Base-by-base conservation (phyloP, 2,329 filamentous ascomycete species). In the Colletotrichum orbiculare region DNA sequence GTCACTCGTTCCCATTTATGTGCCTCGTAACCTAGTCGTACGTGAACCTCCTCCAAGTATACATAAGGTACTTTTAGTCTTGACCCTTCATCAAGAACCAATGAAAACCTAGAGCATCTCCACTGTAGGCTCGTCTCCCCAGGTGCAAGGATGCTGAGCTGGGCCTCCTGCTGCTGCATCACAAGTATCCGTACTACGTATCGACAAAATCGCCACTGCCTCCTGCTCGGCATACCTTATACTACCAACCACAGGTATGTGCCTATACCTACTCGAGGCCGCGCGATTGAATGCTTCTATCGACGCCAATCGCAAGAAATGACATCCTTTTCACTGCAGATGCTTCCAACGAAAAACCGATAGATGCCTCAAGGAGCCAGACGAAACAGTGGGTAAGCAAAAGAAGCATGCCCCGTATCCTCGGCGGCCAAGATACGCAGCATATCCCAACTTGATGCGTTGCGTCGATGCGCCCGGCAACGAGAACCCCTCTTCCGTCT, bases 391-490 rank as follows among this genome's bases (percentile, higher is more conserved):
- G 50, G 50, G 50, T 54, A 54, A 54, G 34, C 49, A 53, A 53
- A 50, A 43, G 38, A 37, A 38, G 25, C 52, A 42, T 6, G 38
- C 33, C 33, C 11, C 11, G 6, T 53, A 9, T 43, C 52, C n/a
- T 39, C 35, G 17, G 52, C 52, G 15, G 25, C 38, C 41, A 54
- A 54, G 52, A 39, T 15, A 6, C 25, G 39, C 41, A 45, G 52
- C 41, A 37, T 33, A 34, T 45, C 39, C 45, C 34, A 8, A n/a
- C 47, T 45, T 58, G 38, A 58, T 58, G 38, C 55, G 13, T 58
- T 46, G 46, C 55, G 54, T 58, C 8, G 25, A 50, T 58, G 46
- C 55, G 37, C 55, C 50, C 38, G 38, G 55, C 46, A 49, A 43
- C 34, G 25, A 15, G 34, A 17, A 45, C 37, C 33, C 39, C 41